Conservation (phyloP, 2,329 filamentous ascomycete genomes). For the Stagonosporopsis chrysanthemi region DNA sequence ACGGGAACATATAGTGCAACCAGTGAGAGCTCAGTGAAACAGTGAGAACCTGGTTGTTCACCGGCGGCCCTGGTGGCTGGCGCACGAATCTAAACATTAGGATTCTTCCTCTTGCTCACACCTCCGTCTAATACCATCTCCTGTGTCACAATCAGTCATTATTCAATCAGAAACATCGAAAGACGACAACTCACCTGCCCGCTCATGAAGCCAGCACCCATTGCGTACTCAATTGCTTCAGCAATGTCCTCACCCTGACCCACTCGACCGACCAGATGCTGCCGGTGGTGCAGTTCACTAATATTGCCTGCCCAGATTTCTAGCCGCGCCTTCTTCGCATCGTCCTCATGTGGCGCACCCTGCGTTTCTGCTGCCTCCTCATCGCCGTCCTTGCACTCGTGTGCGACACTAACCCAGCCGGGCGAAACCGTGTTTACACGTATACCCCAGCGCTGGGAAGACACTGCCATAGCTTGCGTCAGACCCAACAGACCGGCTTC, state of each 20-base stretch:
- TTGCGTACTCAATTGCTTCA: slow-evolving; percentile 52
- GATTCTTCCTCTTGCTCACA: slow-evolving; percentile 34
- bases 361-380: slow-evolving; percentile 41
- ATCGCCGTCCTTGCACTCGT: slow-evolving; percentile 53
- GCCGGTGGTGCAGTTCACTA: slow-evolving; percentile 54
- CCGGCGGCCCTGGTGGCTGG: neutral
- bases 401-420: slow-evolving; percentile 59
- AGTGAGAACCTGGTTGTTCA: neutral
- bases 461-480: slow-evolving; percentile 58
- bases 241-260: slow-evolving; percentile 59
- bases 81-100: slow-evolving; percentile 10
- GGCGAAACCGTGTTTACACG: slow-evolving; percentile 58
- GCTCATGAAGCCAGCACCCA: slow-evolving; percentile 51
- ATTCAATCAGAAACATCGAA: neutral
- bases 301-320: slow-evolving; percentile 56
- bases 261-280: slow-evolving; percentile 59
- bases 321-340: slow-evolving; percentile 22
- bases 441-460: slow-evolving; percentile 52
- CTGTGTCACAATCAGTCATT: slow-evolving; percentile 8
- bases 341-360: slow-evolving; percentile 28
- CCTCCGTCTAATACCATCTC: slow-evolving; percentile 34
- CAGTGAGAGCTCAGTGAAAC: neutral
- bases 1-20: no score
- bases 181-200: slow-evolving; percentile 45
- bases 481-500: slow-evolving; percentile 60